Conservation (phyloP, 352 stramenopile genomes). For the Phytophthora sp. region DNA sequence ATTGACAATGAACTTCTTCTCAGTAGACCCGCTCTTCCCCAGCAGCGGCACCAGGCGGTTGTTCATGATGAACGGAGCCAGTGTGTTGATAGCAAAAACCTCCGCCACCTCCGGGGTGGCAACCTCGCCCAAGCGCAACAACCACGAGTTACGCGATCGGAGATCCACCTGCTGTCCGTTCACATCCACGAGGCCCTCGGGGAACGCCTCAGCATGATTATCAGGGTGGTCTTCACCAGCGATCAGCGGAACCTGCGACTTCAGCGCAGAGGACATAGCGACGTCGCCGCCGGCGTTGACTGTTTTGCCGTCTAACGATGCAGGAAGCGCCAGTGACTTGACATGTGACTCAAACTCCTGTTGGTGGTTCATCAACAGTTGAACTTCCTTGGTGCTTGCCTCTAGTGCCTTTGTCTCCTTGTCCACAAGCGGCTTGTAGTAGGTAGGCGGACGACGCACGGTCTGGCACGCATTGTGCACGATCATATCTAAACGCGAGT, state of each 20-base stretch:
- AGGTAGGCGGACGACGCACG: constrained; percentile 92
- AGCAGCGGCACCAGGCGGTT: constrained; percentile 93
- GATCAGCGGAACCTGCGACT: constrained; percentile 84
- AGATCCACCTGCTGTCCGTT: constrained; percentile 97
- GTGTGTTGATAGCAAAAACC: constrained; percentile 94
- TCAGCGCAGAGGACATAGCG: constrained; percentile 78
- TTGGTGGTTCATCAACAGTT: constrained; percentile 82
- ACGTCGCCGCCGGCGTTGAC: constrained; percentile 30
- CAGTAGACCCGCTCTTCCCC: constrained; percentile 50
- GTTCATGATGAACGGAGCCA: constrained; percentile 98
- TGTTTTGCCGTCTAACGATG: constrained; percentile 23
- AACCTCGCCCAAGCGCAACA: constrained; percentile 95
- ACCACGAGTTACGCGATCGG: constrained; percentile 94
- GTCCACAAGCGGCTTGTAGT: constrained; percentile 93
- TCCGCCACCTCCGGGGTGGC: constrained; percentile 87
- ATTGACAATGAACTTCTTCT: constrained; percentile 96
- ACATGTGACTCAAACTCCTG: constrained; percentile 77
- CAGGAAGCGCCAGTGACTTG: constrained; percentile 60
- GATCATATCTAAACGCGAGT: constrained; percentile 95
- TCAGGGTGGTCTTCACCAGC: constrained; percentile 73
- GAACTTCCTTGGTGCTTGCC: constrained; percentile 52
- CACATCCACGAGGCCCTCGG: constrained; percentile 89
- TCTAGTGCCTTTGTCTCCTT: constrained; percentile 80
- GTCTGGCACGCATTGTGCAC: constrained; percentile 99
- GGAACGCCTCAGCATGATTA: constrained; percentile 64